A percentile compares a stretch with the other conserved stretches of the same genome.
phyloP scores from a whole-genome alignment of 2,329 filamentous ascomycete species.

The Colletotrichum sansevieriae region DNA sequence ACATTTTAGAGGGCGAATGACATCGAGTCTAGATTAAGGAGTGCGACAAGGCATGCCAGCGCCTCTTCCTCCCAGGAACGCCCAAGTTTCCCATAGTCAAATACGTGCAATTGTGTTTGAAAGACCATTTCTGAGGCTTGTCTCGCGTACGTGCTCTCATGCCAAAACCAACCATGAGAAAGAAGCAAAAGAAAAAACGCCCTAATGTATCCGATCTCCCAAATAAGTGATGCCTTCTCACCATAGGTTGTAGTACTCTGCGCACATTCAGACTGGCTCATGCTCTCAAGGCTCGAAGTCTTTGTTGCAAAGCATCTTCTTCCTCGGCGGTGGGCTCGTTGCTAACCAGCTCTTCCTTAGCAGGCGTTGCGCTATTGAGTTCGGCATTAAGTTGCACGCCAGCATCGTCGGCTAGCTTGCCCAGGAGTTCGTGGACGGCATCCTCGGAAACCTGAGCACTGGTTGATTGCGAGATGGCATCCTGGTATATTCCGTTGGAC shows the following conservation, averaged over 20 bases:
- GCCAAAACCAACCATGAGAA: not conserved
- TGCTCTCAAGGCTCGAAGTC: conserved; percentile 67
- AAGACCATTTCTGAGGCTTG: conserved; percentile 10
- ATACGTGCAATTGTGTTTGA: not conserved
- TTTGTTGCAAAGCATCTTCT: conserved; percentile 79
- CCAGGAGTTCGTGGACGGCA: conserved; percentile 87
- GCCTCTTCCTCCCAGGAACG: not conserved
- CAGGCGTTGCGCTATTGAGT: conserved; percentile 70
- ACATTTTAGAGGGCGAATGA: too few species aligned
- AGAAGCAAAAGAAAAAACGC: conserved; percentile 2
- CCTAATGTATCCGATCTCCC: conserved; percentile 3
- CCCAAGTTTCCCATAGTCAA: not conserved
- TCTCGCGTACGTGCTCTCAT: conserved; percentile 15
- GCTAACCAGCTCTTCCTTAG: conserved; percentile 70
- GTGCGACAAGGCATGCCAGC: not conserved
- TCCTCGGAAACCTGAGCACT: conserved; percentile 81
- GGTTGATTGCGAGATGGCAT: conserved; percentile 84
- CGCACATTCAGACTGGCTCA: conserved; percentile 45
- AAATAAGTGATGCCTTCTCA: conserved; percentile 27
- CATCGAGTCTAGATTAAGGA: not conserved
- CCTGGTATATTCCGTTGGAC: conserved; percentile 83
- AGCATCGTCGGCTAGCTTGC: conserved; percentile 88
- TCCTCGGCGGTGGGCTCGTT: conserved; percentile 81
- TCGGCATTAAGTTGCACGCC: conserved; percentile 86
- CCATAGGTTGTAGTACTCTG: too few species aligned